Evolutionary conservation across 345 rosid species (phyloP), one percentile per base, ranked within the genome.

Genomic region (Salix exigua): DNA sequence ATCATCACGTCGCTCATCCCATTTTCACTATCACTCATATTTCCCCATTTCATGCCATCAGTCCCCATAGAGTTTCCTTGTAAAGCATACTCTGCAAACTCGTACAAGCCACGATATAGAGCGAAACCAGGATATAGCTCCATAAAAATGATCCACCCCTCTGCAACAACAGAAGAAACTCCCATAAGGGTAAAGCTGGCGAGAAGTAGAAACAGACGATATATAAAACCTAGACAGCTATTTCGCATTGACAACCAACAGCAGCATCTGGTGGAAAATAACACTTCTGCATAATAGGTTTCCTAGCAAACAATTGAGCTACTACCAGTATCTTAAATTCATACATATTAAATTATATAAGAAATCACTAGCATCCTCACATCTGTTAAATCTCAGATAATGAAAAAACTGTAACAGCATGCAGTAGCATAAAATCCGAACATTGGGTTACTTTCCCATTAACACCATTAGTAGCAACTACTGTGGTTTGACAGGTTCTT

Each of bases 41-140:
- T 67, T 61, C 78, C 37, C 99, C 98, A 93, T 48, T 48, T 84
- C 92, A 95, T 91, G 63, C 99, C 98, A 80, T 81, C 61, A 7
- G 79, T 91, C 40, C 91, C 93, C 80, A 80, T 83, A 50, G 73
- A 74, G 85, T 75, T 73, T 23, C 90, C 96, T 2, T 7, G 66
- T 35, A 88, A 81, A 58, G 98, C 73, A 76, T 86, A 89, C 55
- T 83, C 85, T 1, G 89, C 83, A 33, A 95, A 88, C 82, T 95
- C 97, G 17, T 93, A 95, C 73, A 95, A 70, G n/a, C 99, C 98
- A 55, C 98, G 98, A 66, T 72, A 91, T 26, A 95, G 76, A 74
- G 97, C 77, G 66, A 93, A 95, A 53, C 98, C 97, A 28, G 99
- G 99, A 85, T 83, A 95, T 55, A 95, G 48, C 88, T 95, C 96